Evolutionary conservation across 495 filamentous ascomycete genomes (phyloP).

Genomic region (Saxispiralis lemnorum): DNA sequence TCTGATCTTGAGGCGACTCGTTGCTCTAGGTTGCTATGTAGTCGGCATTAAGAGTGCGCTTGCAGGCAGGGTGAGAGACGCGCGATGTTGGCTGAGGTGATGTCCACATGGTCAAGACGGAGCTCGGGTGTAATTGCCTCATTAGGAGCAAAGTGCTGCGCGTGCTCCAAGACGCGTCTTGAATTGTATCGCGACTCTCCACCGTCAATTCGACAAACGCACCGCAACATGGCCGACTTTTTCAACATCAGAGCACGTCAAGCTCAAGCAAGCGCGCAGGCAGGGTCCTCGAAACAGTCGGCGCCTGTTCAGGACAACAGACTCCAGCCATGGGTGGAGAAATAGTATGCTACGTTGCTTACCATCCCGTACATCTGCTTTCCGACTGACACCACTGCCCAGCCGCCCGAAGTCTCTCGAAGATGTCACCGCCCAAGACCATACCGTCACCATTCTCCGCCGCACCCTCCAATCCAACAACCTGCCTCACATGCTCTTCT

Average conservation of each 20-base stretch:
- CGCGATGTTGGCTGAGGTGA: too few relatives aligned
- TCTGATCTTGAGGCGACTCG: neutral
- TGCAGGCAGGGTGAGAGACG: too few relatives aligned
- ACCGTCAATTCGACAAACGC: too few relatives aligned
- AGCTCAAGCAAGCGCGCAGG: constrained; percentile 47
- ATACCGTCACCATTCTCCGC: constrained; percentile 82
- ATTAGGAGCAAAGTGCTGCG: neutral
- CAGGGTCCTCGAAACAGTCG: constrained; percentile 35
- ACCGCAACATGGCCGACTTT: constrained; percentile 51
- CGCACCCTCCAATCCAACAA: constrained; percentile 89
- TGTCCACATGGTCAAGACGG: too few relatives aligned
- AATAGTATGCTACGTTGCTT: constrained; percentile 54
- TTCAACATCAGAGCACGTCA: constrained; percentile 90
- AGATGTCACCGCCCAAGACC: constrained; percentile 95
- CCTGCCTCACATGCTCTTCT: constrained; percentile 98
- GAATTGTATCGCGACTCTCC: too few relatives aligned
- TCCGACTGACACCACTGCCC: neutral
- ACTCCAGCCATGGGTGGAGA: constrained; percentile 93
- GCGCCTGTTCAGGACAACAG: constrained; percentile 44
- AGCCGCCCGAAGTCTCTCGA: constrained; percentile 85
- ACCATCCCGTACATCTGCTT: too few relatives aligned
- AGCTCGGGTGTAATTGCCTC: neutral
- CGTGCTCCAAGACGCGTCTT: neutral
- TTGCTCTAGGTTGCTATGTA: neutral
- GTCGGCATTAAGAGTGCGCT: too few relatives aligned